Evolutionary conservation across 2,329 filamentous ascomycete species (phyloP).

Genomic region (Microascus cirrosus): DNA sequence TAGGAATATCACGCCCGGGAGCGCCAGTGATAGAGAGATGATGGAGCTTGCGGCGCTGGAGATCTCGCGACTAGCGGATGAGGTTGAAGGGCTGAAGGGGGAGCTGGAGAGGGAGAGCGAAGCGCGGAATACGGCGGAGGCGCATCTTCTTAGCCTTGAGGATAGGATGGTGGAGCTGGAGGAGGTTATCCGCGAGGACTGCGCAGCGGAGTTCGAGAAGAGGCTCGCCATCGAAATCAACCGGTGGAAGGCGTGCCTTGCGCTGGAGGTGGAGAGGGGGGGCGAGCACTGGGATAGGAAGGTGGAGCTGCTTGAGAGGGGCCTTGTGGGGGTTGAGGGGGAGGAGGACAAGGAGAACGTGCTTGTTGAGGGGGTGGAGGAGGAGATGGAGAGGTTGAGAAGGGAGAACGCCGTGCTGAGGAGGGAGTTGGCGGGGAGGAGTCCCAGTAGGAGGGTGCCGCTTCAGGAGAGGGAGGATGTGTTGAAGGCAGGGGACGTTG

Average conservation of each 20-base stretch:
- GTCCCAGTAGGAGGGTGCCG: constrained; percentile 48
- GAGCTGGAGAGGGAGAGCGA: constrained; percentile 62
- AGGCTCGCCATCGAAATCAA: constrained; percentile 63
- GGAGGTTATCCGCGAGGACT: constrained; percentile 78
- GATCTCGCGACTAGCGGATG: constrained; percentile 62
- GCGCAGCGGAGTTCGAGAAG: constrained; percentile 74
- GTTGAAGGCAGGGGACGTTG: not conserved
- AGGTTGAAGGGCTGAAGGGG: constrained; percentile 30
- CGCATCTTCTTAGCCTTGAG: constrained; percentile 59
- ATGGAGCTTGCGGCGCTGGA: constrained; percentile 75
- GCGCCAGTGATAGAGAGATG: constrained; percentile 50
- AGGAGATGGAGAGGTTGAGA: constrained; percentile 60
- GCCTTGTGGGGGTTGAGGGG: constrained; percentile 30
- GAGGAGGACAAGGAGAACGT: constrained; percentile 49
- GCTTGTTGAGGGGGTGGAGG: constrained; percentile 51
- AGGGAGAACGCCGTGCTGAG: constrained; percentile 54
- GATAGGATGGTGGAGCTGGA: constrained; percentile 60
- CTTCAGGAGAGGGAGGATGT: constrained; percentile 43
- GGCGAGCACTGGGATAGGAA: constrained; percentile 86
- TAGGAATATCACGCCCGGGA: constrained; percentile 26
- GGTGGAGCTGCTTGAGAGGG: constrained; percentile 51
- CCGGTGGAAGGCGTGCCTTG: constrained; percentile 70
- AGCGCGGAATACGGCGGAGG: constrained; percentile 59
- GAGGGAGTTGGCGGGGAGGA: constrained; percentile 52
- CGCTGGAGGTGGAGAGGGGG: constrained; percentile 65